phyloP scores from a whole-genome alignment of 176 grass and related monocot species.

The Triticum urartu region DNA sequence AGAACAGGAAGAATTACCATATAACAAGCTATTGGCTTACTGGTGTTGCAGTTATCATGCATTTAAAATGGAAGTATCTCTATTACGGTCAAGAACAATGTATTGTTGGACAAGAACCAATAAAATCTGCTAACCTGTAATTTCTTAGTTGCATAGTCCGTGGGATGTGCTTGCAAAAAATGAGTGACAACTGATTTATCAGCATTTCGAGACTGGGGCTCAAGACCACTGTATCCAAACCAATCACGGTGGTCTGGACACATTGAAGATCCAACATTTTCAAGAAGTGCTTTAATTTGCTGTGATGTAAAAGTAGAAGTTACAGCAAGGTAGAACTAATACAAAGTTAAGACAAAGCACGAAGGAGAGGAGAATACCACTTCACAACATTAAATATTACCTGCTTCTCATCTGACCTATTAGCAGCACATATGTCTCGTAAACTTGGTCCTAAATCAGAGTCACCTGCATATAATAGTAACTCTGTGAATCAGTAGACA shows the following conservation, averaged over 20 bases:
- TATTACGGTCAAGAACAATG: slow-evolving; percentile 14
- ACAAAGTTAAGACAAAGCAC: slow-evolving; percentile 19
- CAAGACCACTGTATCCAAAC: slow-evolving; percentile 66
- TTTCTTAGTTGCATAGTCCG: slow-evolving; percentile 93
- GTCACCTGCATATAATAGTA: slow-evolving; percentile 41
- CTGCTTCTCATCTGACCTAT: slow-evolving; percentile 97
- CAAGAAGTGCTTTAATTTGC: slow-evolving; percentile 95
- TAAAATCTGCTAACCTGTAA: slow-evolving; percentile 63
- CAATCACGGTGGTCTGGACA: slow-evolving; percentile 86
- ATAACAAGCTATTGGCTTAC: neutral
- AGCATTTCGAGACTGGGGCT: slow-evolving; percentile 57
- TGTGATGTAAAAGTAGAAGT: slow-evolving; percentile 35
- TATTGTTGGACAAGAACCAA: neutral
- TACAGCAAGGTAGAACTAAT: slow-evolving; percentile 7
- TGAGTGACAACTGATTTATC: slow-evolving; percentile 70
- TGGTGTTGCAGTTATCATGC: slow-evolving; percentile 5
- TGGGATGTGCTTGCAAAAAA: slow-evolving; percentile 87
- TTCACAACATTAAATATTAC: slow-evolving; percentile 35
- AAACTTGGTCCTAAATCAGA: slow-evolving; percentile 77
- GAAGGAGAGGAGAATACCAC: slow-evolving; percentile 22
- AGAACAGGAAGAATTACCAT: slow-evolving; percentile 18
- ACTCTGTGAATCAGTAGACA: slow-evolving; percentile 25
- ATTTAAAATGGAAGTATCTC: neutral
- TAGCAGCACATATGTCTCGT: slow-evolving; percentile 85
- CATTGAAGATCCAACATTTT: slow-evolving; percentile 91